Conservation (phyloP, 2,329 filamentous ascomycete species). For the Hypoxylon sp. region DNA sequence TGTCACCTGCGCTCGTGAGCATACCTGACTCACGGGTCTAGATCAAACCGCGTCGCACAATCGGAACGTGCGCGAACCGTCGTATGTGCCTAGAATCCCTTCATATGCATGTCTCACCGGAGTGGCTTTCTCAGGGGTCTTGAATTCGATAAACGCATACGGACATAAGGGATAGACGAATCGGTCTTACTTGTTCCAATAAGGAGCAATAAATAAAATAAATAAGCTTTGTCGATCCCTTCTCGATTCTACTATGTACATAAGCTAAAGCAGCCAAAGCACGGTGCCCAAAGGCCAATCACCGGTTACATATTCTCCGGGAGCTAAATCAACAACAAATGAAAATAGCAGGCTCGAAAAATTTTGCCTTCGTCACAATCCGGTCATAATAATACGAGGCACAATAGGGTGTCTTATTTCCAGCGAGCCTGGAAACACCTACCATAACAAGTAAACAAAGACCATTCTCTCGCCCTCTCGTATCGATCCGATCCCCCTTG, state of each 20-base stretch:
- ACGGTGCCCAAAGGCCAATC: constrained; percentile 18
- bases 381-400: no score
- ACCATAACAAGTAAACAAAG: no score
- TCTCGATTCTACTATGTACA: no score
- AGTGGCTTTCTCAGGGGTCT: background rate
- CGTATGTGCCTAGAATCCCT: background rate
- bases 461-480: no score
- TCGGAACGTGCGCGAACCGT: background rate
- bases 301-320: constrained; percentile 6
- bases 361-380: constrained; percentile 6
- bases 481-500: no score
- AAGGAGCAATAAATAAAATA: constrained; percentile 4
- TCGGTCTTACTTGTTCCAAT: constrained; percentile 5
- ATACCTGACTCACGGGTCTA: background rate
- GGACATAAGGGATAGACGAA: background rate
- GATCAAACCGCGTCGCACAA: background rate
- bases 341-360: background rate
- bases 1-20: background rate
- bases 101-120: constrained; percentile 1
- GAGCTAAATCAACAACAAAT: constrained; percentile 29
- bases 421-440: constrained; percentile 1
- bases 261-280: constrained; percentile 7
- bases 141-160: background rate
- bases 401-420: constrained; percentile 9
- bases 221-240: constrained; percentile 20